Percentiles rank a stretch among this genome's conserved stretches.
These are phyloP conservation scores for Vitis hybrid DNA, from an alignment of 177 flowering plant species.

Conservation along the genomic window DNA sequence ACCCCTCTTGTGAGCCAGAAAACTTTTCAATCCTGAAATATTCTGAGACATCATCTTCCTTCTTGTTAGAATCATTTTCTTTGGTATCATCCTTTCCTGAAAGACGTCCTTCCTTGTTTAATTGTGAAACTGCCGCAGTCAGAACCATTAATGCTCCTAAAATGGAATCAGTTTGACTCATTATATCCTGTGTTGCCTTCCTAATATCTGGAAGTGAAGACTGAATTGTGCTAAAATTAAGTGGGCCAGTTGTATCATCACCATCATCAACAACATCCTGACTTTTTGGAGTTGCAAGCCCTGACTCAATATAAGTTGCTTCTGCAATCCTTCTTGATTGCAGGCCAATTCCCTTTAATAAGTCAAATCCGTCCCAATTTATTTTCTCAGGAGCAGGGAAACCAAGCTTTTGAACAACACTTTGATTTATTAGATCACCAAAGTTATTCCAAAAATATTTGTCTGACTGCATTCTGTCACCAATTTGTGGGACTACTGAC, in stretches of 20 bases:
- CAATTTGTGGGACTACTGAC: slow-evolving; percentile 16
- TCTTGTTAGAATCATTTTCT: slow-evolving; percentile 22
- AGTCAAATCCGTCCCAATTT: slow-evolving; percentile 81
- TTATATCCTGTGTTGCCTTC: slow-evolving; percentile 61
- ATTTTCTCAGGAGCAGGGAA: slow-evolving; percentile 60
- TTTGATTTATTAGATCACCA: slow-evolving; percentile 51
- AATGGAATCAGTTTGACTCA: slow-evolving; percentile 62
- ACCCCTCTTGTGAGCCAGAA: slow-evolving; percentile 22
- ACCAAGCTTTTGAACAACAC: slow-evolving; percentile 70
- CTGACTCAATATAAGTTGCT: slow-evolving; percentile 78
- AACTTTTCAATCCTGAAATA: slow-evolving; percentile 16
- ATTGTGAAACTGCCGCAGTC: slow-evolving; percentile 53
- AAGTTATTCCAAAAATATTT: slow-evolving; percentile 69
- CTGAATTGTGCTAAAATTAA: slow-evolving; percentile 22
- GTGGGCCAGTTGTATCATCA: slow-evolving; percentile 27
- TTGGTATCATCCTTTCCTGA: slow-evolving; percentile 23
- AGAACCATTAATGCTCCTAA: slow-evolving; percentile 72
- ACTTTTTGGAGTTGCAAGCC: slow-evolving; percentile 68
- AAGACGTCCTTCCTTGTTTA: slow-evolving; percentile 36
- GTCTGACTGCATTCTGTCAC: slow-evolving; percentile 37
- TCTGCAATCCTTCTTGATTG: slow-evolving; percentile 72
- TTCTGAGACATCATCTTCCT: slow-evolving; percentile 18
- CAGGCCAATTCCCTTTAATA: slow-evolving; percentile 52
- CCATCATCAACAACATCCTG: slow-evolving; percentile 20
- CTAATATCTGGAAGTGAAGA: slow-evolving; percentile 72